A percentile compares a stretch with the other conserved stretches of the same genome.
phyloP scores from a whole-genome alignment of 2,329 filamentous ascomycete species.

The Colletotrichum costaricense region DNA sequence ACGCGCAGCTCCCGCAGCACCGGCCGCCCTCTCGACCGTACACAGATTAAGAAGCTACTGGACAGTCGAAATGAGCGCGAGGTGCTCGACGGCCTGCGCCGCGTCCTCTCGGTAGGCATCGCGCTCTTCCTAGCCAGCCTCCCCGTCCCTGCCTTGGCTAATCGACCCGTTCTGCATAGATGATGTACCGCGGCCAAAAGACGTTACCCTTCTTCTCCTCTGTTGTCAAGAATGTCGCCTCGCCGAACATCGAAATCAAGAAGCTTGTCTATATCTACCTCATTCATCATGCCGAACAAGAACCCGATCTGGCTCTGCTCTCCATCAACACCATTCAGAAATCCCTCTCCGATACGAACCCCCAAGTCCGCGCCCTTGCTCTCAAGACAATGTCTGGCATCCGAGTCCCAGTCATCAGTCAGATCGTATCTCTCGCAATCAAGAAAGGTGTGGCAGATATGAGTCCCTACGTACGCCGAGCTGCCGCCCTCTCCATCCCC shows the following conservation, averaged over 20 bases:
- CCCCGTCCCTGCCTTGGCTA: constrained; percentile 34
- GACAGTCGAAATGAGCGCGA: constrained; percentile 95
- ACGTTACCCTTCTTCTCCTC: constrained; percentile 96
- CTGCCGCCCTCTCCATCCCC: constrained; percentile 91
- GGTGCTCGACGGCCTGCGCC: constrained; percentile 89
- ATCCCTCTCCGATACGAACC: constrained; percentile 91
- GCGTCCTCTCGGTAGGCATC: constrained; percentile 81
- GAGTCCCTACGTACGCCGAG: constrained; percentile 92
- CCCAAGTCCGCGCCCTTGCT: constrained; percentile 90
- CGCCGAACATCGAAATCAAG: constrained; percentile 92
- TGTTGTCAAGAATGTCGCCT: constrained; percentile 97
- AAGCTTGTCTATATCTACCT: constrained; percentile 99
- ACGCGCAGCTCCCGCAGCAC: constrained; percentile 75
- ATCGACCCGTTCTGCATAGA: constrained; percentile 62
- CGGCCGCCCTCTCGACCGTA: constrained; percentile 76
- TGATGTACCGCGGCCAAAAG: constrained; percentile 93
- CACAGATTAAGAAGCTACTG: constrained; percentile 92
- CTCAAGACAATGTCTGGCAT: constrained; percentile 98
- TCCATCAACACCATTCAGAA: constrained; percentile 99
- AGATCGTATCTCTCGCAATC: constrained; percentile 95
- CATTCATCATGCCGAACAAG: constrained; percentile 94
- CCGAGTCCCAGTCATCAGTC: constrained; percentile 95
- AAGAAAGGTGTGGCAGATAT: constrained; percentile 94
- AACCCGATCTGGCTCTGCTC: constrained; percentile 93
- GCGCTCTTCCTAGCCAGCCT: constrained; percentile 22